Conservation (phyloP, 2,329 filamentous ascomycete genomes). For the Beauveria sp. region DNA sequence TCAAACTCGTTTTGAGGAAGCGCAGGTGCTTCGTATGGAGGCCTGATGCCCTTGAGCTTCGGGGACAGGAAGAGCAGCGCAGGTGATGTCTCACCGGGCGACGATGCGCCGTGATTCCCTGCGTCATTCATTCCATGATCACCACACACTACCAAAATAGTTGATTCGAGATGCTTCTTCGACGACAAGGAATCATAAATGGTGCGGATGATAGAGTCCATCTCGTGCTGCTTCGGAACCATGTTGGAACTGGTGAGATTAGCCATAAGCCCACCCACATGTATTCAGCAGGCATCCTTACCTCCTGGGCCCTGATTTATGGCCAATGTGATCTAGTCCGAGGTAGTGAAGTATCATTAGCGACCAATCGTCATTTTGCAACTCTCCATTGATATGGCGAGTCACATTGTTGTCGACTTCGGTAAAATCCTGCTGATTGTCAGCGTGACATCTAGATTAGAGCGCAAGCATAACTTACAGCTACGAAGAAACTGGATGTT, state of each 20-base stretch:
- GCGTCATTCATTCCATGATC: slow-evolving; percentile 99
- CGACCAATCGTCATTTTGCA: slow-evolving; percentile 76
- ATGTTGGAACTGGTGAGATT: slow-evolving; percentile 63
- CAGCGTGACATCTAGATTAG: neutral
- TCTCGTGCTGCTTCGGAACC: slow-evolving; percentile 86
- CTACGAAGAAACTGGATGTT: slow-evolving; percentile 96
- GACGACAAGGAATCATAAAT: slow-evolving; percentile 72
- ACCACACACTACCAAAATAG: slow-evolving; percentile 78
- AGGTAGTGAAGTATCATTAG: slow-evolving; percentile 93
- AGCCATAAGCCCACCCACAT: neutral
- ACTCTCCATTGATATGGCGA: slow-evolving; percentile 71
- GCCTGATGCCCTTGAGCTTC: slow-evolving; percentile 56
- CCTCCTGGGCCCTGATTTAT: slow-evolving; percentile 87
- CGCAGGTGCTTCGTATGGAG: slow-evolving; percentile 42
- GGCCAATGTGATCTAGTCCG: slow-evolving; percentile 92
- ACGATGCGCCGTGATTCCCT: slow-evolving; percentile 92
- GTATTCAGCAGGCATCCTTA: slow-evolving; percentile 24
- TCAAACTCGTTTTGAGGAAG: slow-evolving; percentile 62
- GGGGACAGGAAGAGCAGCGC: slow-evolving; percentile 88
- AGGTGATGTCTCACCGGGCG: slow-evolving; percentile 86
- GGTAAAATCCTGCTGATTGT: slow-evolving; percentile 70
- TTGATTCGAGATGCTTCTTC: slow-evolving; percentile 63
- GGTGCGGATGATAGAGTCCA: slow-evolving; percentile 73
- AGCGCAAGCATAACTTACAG: slow-evolving; percentile 52
- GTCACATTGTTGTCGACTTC: slow-evolving; percentile 98